A percentile compares a stretch with the other conserved stretches of the same genome.
phyloP scores from a whole-genome alignment of 371 early-diverging fungal genomes.

The Smittium culicis region DNA sequence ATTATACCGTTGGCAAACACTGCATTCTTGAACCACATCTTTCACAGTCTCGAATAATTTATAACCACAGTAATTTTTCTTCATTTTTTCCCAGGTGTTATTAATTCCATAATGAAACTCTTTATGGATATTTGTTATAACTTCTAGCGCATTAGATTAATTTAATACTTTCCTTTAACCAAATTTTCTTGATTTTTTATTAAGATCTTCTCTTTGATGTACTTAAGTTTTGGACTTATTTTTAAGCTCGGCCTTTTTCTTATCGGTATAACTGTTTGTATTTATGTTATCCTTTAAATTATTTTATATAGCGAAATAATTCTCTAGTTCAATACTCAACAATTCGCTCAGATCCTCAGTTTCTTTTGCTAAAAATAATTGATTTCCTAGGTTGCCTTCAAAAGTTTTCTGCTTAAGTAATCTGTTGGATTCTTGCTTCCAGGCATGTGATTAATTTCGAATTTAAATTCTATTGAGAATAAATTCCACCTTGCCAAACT shows the following conservation, averaged over 20 bases:
- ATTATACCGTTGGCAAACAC: slow-evolving; percentile 2
- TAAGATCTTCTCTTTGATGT: not conserved
- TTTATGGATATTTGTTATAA: slow-evolving; percentile 1
- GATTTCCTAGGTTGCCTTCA: not conserved
- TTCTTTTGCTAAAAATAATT: not conserved
- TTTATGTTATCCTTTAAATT: not conserved
- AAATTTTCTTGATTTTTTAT: not conserved
- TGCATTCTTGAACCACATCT: not conserved
- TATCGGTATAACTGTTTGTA: not conserved
- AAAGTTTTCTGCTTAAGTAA: not conserved
- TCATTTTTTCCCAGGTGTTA: slow-evolving; percentile 3
- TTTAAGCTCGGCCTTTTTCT: not conserved
- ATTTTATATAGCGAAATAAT: not conserved
- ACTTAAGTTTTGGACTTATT: not conserved
- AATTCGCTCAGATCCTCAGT: not conserved
- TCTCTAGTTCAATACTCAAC: too few species aligned
- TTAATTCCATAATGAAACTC: not conserved
- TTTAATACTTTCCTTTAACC: not conserved
- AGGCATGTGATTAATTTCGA: not conserved
- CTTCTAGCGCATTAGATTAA: not conserved
- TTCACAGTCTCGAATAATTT: not conserved
- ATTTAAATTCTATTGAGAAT: not conserved
- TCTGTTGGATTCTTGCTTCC: not conserved
- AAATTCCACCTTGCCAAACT: slow-evolving; percentile 3
- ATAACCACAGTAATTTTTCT: not conserved